A percentile compares a stretch with the other conserved stretches of the same genome.
These are phyloP conservation scores for Malassezia yamatoensis DNA, from an alignment of 1,284 basidiomycete species.

Conservation along the genomic window DNA sequence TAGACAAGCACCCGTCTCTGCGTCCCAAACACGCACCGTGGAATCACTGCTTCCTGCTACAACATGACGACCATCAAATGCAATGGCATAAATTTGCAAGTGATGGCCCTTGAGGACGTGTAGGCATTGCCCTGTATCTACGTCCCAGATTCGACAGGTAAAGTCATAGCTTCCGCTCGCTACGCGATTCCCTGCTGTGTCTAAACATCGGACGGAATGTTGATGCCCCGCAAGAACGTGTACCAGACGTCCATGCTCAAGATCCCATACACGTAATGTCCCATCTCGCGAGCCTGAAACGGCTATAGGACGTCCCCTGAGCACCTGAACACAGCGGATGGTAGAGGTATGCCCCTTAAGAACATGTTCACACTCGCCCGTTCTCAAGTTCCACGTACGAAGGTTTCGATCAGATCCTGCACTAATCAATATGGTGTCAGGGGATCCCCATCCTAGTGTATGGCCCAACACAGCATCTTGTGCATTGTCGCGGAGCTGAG, in stretches of 20 bases:
- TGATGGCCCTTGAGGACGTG: constrained; percentile 78
- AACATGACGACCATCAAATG: constrained; percentile 75
- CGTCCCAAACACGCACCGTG: constrained; percentile 44
- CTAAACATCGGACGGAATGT: constrained; percentile 74
- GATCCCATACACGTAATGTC: constrained; percentile 84
- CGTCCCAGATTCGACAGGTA: constrained; percentile 51
- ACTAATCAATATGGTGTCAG: constrained; percentile 67
- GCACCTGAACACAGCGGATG: constrained; percentile 77
- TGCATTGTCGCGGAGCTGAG: background rate
- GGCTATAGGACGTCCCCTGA: constrained; percentile 76
- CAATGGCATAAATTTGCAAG: constrained; percentile 84
- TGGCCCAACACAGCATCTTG: constrained; percentile 22
- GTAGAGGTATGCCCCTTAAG: constrained; percentile 80
- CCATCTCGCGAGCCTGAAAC: constrained; percentile 70
- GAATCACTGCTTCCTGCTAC: constrained; percentile 67
- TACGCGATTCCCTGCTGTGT: constrained; percentile 67
- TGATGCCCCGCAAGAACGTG: constrained; percentile 69
- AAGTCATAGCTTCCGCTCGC: constrained; percentile 84
- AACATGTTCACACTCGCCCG: constrained; percentile 70
- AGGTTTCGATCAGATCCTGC: constrained; percentile 84
- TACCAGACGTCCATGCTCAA: constrained; percentile 64
- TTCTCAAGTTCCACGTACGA: constrained; percentile 78
- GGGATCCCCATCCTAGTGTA: constrained; percentile 60
- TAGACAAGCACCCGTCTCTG: constrained; percentile 64
- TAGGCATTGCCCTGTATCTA: constrained; percentile 57